Evolutionary conservation across 116 monocot species (phyloP).

Genomic region (Papilionanthe hybrid): DNA sequence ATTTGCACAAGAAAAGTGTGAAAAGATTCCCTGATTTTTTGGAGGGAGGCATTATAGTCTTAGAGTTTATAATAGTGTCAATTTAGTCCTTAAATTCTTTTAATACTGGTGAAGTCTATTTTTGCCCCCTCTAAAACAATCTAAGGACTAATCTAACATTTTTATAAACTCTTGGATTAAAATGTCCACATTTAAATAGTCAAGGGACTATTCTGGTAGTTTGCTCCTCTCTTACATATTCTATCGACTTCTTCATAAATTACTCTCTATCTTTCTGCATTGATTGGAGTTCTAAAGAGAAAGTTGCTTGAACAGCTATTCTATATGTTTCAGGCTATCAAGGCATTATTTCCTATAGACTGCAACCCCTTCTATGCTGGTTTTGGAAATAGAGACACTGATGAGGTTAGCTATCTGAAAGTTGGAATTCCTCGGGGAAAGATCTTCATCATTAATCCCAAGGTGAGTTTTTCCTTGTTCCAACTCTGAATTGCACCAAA

Average conservation of each 20-base stretch:
- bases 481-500: not conserved
- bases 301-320: not conserved
- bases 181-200: too few relatives aligned
- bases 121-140: too few relatives aligned
- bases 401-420: constrained; percentile 89
- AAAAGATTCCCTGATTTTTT: too few relatives aligned
- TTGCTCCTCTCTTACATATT: not conserved
- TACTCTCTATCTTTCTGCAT: not conserved
- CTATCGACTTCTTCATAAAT: not conserved
- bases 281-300: not conserved
- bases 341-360: constrained; percentile 77
- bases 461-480: constrained; percentile 30
- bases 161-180: too few relatives aligned
- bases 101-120: too few relatives aligned
- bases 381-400: constrained; percentile 96
- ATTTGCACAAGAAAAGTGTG: not conserved
- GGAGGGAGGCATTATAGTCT: too few relatives aligned
- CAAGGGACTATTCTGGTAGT: too few relatives aligned
- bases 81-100: too few relatives aligned
- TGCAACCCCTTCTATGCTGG: constrained; percentile 97
- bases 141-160: too few relatives aligned
- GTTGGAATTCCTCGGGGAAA: constrained; percentile 90
- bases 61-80: too few relatives aligned
- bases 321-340: constrained; percentile 58
- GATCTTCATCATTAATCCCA: constrained; percentile 94